Evolutionary conservation across 306 rosid genomes (phyloP).

Genomic region (Lathyrus aphaca): DNA sequence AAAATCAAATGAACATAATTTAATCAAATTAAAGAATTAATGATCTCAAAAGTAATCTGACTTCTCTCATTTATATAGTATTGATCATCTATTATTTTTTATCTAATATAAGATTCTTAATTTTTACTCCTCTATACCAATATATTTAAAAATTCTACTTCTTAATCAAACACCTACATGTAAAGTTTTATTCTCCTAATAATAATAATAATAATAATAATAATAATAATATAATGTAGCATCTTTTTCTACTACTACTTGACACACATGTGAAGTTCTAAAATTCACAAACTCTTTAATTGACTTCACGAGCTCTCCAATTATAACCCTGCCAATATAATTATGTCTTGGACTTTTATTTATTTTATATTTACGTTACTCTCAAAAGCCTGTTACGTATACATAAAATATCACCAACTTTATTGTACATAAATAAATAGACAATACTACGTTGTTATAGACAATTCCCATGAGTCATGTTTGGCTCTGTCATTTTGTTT

Average conservation of each 20-base stretch:
- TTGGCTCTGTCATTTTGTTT: conserved; percentile 36
- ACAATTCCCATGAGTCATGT: conserved; percentile 12
- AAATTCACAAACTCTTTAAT: conserved; percentile 40
- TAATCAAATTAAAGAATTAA: too few relatives aligned
- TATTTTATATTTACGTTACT: not conserved
- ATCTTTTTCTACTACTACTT: conserved; percentile 54
- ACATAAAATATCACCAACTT: conserved; percentile 16
- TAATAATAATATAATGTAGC: conserved; percentile 25
- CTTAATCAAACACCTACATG: not conserved
- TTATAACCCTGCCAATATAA: conserved; percentile 37
- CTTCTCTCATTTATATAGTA: too few relatives aligned
- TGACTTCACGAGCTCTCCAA: conserved; percentile 45
- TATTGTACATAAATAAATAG: conserved; percentile 7
- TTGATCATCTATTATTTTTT: too few relatives aligned
- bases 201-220: not conserved
- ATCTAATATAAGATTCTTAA: too few relatives aligned
- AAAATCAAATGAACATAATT: too few relatives aligned
- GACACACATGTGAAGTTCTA: conserved; percentile 55
- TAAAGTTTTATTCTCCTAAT: not conserved
- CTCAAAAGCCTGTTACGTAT: conserved; percentile 10
- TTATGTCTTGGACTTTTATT: conserved; percentile 22
- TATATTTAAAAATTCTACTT: not conserved
- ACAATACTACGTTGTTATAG: not conserved
- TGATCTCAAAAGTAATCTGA: too few relatives aligned
- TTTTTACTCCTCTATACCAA: too few relatives aligned